These are phyloP conservation scores for Besnoitia besnoiti DNA, from an alignment of 169 alveolate genomes.

Conservation along the genomic window DNA sequence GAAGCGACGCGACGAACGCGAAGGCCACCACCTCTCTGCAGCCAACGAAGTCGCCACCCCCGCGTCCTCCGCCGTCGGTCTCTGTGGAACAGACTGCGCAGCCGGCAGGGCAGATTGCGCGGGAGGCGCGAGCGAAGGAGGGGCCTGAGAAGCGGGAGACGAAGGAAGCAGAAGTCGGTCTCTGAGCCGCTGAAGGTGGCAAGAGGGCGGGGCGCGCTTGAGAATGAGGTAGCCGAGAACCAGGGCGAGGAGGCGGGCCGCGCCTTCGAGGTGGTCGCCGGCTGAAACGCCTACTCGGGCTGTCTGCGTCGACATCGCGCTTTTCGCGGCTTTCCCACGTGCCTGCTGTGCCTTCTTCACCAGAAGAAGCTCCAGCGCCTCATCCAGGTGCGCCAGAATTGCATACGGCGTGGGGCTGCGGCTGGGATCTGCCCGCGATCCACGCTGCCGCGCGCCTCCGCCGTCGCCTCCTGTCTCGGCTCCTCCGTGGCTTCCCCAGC, in stretches of 20 bases:
- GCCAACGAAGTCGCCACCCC: neutral
- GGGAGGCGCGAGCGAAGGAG: neutral
- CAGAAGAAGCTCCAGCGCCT: conserved; percentile 28
- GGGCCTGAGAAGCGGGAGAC: neutral
- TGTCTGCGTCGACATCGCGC: neutral
- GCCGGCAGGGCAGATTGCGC: too few species aligned
- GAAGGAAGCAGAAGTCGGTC: conserved; percentile 3
- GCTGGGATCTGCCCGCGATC: neutral
- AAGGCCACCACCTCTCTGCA: neutral
- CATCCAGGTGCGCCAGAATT: conserved; percentile 23
- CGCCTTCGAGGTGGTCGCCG: neutral
- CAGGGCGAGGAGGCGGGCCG: neutral
- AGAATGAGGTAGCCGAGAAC: conserved; percentile 20
- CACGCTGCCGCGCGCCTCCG: neutral
- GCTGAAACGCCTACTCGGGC: neutral
- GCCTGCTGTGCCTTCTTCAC: neutral
- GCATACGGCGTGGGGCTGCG: neutral
- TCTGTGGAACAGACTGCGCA: neutral
- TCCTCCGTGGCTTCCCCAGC: neutral
- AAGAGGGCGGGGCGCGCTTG: neutral
- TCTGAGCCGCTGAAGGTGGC: neutral
- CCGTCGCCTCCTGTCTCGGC: neutral
- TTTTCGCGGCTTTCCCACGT: neutral
- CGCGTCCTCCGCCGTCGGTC: neutral
- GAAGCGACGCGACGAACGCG: neutral